phyloP scores from a whole-genome alignment of 2,329 filamentous ascomycete species.

The Stagonosporopsis cucurbitacearum region DNA sequence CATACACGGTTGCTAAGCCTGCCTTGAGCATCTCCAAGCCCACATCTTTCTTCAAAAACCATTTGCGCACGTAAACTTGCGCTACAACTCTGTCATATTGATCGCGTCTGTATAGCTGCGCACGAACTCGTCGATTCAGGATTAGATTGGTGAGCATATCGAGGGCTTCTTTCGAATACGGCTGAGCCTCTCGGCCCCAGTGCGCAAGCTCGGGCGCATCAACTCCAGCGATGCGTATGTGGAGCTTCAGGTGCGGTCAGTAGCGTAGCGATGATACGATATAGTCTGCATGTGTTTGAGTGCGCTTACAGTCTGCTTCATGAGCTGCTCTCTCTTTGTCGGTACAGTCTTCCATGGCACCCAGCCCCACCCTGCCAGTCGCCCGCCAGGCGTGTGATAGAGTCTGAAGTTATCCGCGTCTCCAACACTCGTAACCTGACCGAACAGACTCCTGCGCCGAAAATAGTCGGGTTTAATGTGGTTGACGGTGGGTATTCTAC shows the following conservation, averaged over 20 bases:
- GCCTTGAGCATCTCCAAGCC: conserved; percentile 86
- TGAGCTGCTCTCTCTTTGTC: conserved; percentile 69
- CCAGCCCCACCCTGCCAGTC: conserved; percentile 91
- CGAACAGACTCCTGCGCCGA: conserved; percentile 77
- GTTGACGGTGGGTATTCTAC: conserved; percentile 79
- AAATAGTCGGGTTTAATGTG: conserved; percentile 79
- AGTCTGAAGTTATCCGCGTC: conserved; percentile 96
- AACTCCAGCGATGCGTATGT: conserved; percentile 86
- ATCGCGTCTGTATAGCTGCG: conserved; percentile 82
- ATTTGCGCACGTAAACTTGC: conserved; percentile 75
- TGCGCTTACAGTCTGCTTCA: conserved; percentile 73
- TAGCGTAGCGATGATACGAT: not conserved
- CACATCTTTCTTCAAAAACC: conserved; percentile 77
- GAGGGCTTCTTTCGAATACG: conserved; percentile 80
- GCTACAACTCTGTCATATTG: conserved; percentile 93
- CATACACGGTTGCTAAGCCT: conserved; percentile 89
- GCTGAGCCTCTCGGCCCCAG: conserved; percentile 88
- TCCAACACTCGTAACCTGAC: conserved; percentile 88
- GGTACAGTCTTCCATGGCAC: conserved; percentile 75
- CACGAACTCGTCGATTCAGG: conserved; percentile 74
- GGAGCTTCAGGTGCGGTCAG: conserved; percentile 64
- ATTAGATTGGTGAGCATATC: conserved; percentile 80
- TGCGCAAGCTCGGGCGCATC: conserved; percentile 94
- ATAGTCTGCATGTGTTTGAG: not conserved
- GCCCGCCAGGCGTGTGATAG: conserved; percentile 93